Evolutionary conservation across 1,284 basidiomycete genomes (phyloP).

Genomic region (Exobasidium cylindrosporum): DNA sequence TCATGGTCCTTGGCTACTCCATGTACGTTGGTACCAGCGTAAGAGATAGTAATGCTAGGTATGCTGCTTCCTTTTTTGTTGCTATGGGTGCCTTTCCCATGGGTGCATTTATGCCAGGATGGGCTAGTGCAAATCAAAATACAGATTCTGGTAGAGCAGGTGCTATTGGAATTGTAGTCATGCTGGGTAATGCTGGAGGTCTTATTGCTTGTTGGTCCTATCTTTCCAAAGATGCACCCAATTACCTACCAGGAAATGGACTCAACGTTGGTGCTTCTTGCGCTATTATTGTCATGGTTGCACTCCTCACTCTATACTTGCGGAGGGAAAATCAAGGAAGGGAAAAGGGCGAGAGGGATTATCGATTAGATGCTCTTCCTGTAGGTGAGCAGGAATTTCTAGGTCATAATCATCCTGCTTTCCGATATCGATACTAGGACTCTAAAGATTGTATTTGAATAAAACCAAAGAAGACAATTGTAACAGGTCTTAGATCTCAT

Average conservation of each 20-base stretch:
- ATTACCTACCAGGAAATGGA: constrained; percentile 32
- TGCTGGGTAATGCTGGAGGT: constrained; percentile 51
- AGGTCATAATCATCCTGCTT: constrained; percentile 27
- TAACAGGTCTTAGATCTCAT: no score
- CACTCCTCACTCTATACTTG: constrained; percentile 22
- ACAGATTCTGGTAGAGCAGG: constrained; percentile 44
- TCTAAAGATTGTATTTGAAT: no score
- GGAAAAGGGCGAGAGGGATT: constrained; percentile 19
- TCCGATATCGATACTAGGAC: constrained; percentile 13
- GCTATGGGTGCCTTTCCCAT: constrained; percentile 49
- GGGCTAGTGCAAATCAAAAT: constrained; percentile 43
- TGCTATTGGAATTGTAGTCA: constrained; percentile 45
- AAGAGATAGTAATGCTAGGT: constrained; percentile 31
- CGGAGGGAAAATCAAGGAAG: constrained; percentile 28
- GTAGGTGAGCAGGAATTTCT: constrained; percentile 27
- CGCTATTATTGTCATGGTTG: constrained; percentile 19
- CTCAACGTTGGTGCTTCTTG: constrained; percentile 26
- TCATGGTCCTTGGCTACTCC: constrained; percentile 52
- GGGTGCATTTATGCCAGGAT: constrained; percentile 38
- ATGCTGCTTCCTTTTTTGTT: constrained; percentile 48
- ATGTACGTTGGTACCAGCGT: constrained; percentile 39
- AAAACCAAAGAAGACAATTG: no score
- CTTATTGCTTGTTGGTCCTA: constrained; percentile 48
- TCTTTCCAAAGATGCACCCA: constrained; percentile 27
- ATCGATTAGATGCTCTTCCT: constrained; percentile 17